Evolutionary conservation across 1,284 basidiomycete genomes (phyloP).

Genomic region (Anthracocystis panici-leucophaei): DNA sequence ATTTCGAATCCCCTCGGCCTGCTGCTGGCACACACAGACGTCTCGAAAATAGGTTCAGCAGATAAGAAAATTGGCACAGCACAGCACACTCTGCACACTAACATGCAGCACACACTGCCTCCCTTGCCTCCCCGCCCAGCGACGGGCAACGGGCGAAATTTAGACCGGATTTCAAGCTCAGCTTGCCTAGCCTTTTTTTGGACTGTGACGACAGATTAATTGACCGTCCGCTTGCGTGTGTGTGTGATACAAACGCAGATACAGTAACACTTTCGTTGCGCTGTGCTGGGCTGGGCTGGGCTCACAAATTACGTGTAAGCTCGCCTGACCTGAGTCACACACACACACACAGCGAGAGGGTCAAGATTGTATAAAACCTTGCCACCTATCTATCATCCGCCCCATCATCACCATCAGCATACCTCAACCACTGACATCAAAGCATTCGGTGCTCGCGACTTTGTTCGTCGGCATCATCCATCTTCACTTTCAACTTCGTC

Average conservation of each 20-base stretch:
- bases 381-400: slow-evolving; percentile 9
- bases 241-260: no score
- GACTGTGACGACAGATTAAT: slow-evolving; percentile 2
- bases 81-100: slow-evolving; percentile 11
- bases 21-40: neutral
- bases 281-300: slow-evolving; percentile 15
- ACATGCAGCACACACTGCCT: no score
- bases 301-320: slow-evolving; percentile 11
- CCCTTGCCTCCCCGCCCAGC: no score
- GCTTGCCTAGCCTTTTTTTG: neutral
- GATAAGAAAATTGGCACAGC: slow-evolving; percentile 4
- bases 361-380: slow-evolving; percentile 31
- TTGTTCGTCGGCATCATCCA: slow-evolving; percentile 9
- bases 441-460: neutral
- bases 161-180: slow-evolving; percentile 9
- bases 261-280: slow-evolving; percentile 6
- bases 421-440: neutral
- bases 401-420: slow-evolving; percentile 10
- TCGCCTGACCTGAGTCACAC: slow-evolving; percentile 48
- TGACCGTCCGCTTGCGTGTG: slow-evolving; percentile 3
- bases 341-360: slow-evolving; percentile 11
- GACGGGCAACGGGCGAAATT: slow-evolving; percentile 5
- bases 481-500: neutral
- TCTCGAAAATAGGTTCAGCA: slow-evolving; percentile 5
- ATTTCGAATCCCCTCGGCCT: slow-evolving; percentile 18